A percentile compares a stretch with the other conserved stretches of the same genome.
These are phyloP conservation scores for Emmonsiellopsis sp. DNA, from an alignment of 2,329 filamentous ascomycete species.

Conservation along the genomic window DNA sequence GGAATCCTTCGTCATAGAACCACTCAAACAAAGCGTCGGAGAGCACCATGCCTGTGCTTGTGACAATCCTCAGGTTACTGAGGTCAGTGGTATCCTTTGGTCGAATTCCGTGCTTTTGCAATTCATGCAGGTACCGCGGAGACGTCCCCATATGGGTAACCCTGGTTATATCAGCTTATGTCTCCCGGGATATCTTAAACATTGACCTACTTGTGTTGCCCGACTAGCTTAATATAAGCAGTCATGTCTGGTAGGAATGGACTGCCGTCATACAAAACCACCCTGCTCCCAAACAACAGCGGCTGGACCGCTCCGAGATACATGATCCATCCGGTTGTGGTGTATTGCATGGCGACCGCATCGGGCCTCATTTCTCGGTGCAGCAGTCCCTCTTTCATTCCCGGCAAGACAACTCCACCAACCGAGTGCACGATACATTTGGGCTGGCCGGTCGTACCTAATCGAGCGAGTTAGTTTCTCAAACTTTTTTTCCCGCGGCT, in stretches of 20 bases:
- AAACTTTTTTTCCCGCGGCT: neutral
- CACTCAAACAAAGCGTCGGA: constrained; percentile 70
- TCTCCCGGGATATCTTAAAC: neutral
- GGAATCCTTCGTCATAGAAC: constrained; percentile 68
- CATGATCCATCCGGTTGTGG: constrained; percentile 83
- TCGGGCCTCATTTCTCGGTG: constrained; percentile 40
- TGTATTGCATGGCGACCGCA: constrained; percentile 48
- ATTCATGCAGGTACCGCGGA: constrained; percentile 66
- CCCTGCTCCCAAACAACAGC: constrained; percentile 51
- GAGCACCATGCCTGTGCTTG: constrained; percentile 73
- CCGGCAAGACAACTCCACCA: constrained; percentile 29
- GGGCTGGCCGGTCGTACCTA: constrained; percentile 72
- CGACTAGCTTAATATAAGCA: constrained; percentile 54
- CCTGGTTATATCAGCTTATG: constrained; percentile 15
- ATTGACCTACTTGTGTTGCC: constrained; percentile 41
- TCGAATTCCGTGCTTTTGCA: constrained; percentile 54
- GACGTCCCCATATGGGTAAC: constrained; percentile 68
- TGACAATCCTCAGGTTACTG: constrained; percentile 51
- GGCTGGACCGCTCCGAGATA: constrained; percentile 56
- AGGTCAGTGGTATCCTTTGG: constrained; percentile 58
- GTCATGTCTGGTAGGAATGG: constrained; percentile 63
- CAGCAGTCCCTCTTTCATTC: constrained; percentile 51
- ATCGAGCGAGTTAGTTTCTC: constrained; percentile 19
- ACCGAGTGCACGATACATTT: constrained; percentile 76
- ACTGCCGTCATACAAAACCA: constrained; percentile 73